A percentile compares a stretch with the other conserved stretches of the same genome.
Evolutionary conservation across 305 asterid genomes (phyloP).

Genomic region (Salvia sclarea): DNA sequence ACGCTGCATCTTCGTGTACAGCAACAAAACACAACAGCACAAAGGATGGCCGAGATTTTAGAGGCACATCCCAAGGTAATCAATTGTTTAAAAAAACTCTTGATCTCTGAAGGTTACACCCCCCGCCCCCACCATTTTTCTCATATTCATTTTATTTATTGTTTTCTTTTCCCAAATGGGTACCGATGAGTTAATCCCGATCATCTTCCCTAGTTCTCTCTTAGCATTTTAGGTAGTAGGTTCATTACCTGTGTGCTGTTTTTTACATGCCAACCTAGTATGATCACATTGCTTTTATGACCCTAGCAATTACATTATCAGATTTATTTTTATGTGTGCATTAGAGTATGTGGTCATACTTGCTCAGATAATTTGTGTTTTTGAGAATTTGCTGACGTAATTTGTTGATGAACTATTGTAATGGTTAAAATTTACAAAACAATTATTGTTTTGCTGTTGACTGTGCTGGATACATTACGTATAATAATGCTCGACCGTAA

Average conservation of each 20-base stretch:
- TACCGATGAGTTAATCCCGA: slow-evolving; percentile 1
- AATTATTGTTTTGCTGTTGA: neutral
- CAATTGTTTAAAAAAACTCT: neutral
- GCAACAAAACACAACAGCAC: slow-evolving; percentile 93
- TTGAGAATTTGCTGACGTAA: too few relatives aligned
- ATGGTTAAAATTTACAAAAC: neutral
- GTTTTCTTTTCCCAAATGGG: neutral
- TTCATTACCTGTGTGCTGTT: slow-evolving; percentile 1
- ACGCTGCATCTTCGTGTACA: slow-evolving; percentile 96
- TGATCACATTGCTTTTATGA: neutral
- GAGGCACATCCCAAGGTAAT: slow-evolving; percentile 99
- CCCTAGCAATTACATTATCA: neutral
- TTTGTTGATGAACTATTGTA: neutral
- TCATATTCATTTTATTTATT: neutral
- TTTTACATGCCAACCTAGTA: neutral
- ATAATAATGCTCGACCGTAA: slow-evolving; percentile 8
- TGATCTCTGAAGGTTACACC: slow-evolving; percentile 3
- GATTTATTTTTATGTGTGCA: neutral
- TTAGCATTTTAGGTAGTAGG: neutral
- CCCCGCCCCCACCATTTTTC: too few relatives aligned
- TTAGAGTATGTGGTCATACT: neutral
- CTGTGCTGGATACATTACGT: neutral
- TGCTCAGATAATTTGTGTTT: neutral
- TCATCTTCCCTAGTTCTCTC: neutral
- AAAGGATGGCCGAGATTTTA: slow-evolving; percentile 95